These are phyloP conservation scores for Chalciporus sp. DNA, from an alignment of 1,284 basidiomycete genomes.

Conservation along the genomic window DNA sequence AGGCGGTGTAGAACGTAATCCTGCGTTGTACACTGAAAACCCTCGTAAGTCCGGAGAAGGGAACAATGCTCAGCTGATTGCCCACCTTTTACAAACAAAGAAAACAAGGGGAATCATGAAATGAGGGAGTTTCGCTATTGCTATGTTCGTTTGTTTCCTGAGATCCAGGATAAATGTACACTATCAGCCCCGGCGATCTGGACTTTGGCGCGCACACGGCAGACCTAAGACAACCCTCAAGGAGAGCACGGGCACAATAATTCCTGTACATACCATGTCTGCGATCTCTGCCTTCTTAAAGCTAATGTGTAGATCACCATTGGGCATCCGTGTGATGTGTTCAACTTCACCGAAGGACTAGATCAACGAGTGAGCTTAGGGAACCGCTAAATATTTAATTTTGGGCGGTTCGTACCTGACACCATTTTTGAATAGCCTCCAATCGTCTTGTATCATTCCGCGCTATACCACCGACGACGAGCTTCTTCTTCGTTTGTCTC, in stretches of 20 bases:
- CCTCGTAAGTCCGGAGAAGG: slow-evolving; percentile 4
- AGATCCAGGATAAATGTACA: slow-evolving; percentile 72
- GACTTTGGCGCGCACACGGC: slow-evolving; percentile 72
- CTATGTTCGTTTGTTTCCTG: slow-evolving; percentile 55
- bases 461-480: slow-evolving; percentile 58
- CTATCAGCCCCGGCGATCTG: slow-evolving; percentile 73
- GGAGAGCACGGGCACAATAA: background rate
- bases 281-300: slow-evolving; percentile 74
- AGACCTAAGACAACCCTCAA: slow-evolving; percentile 49
- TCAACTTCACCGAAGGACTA: slow-evolving; percentile 75
- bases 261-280: slow-evolving; percentile 59
- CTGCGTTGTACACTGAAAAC: slow-evolving; percentile 31
- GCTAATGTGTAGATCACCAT: slow-evolving; percentile 71
- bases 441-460: slow-evolving; percentile 51
- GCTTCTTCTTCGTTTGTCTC: slow-evolving; percentile 48
- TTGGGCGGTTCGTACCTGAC: slow-evolving; percentile 53
- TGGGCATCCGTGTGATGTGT: slow-evolving; percentile 68
- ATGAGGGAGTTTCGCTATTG: background rate
- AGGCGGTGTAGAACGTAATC: slow-evolving; percentile 27
- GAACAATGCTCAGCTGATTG: background rate
- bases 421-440: slow-evolving; percentile 66
- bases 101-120: slow-evolving; percentile 18
- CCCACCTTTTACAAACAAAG: slow-evolving; percentile 22
- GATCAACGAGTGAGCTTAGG: slow-evolving; percentile 11
- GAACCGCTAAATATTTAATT: background rate